These are phyloP conservation scores for Aspergillus quadrilineatus DNA, from an alignment of 2,329 filamentous ascomycete species.

Conservation along the genomic window DNA sequence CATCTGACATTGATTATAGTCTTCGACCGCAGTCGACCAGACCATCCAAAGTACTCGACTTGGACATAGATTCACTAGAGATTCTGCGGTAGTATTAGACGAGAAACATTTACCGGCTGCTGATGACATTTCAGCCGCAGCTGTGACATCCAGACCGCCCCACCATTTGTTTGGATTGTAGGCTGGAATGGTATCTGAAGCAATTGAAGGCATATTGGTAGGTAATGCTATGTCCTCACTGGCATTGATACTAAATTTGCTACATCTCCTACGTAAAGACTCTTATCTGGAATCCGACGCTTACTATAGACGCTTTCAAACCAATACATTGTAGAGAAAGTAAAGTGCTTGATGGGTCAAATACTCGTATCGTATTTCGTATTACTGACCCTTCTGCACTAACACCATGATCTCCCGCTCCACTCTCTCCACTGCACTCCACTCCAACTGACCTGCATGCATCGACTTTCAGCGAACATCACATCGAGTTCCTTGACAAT, in stretches of 20 bases:
- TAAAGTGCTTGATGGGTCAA: neutral
- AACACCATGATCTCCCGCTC: neutral
- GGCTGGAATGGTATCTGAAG: neutral
- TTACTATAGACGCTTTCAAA: no score
- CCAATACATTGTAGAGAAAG: neutral
- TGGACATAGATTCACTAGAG: neutral
- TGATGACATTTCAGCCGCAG: neutral
- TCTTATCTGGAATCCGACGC: no score
- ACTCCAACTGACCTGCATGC: slow-evolving; percentile 15
- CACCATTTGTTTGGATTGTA: neutral
- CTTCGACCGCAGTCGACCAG: neutral
- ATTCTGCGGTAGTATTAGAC: neutral
- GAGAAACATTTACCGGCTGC: neutral
- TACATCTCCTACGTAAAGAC: no score
- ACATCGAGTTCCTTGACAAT: slow-evolving; percentile 14
- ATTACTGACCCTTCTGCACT: slow-evolving; percentile 2
- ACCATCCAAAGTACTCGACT: neutral
- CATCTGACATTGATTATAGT: neutral
- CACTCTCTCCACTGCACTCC: neutral
- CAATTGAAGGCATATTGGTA: neutral
- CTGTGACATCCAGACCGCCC: neutral
- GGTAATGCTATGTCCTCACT: no score
- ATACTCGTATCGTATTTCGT: neutral
- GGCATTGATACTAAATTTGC: no score
- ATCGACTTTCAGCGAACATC: slow-evolving; percentile 8